Conservation (phyloP, 1,284 basidiomycete species). For the Lignosus rhinocerotis region DNA sequence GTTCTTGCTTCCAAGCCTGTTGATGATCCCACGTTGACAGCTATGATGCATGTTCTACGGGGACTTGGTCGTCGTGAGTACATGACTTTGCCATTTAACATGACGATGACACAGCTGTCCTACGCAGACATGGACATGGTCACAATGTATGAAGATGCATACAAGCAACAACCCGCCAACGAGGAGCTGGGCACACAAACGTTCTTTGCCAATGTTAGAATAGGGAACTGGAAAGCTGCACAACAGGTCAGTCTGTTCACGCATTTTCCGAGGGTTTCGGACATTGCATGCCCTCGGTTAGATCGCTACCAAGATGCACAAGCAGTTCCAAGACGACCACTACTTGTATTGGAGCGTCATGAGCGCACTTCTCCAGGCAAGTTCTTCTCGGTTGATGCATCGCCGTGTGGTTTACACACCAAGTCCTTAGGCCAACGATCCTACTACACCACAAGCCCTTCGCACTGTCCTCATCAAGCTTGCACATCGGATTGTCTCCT, state of each 20-base stretch:
- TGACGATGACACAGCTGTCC: neutral
- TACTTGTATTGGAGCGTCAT: constrained; percentile 86
- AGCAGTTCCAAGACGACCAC: constrained; percentile 74
- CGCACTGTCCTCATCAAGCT: constrained; percentile 69
- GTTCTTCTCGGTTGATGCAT: constrained; percentile 8
- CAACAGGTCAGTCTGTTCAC: constrained; percentile 58
- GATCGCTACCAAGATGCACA: constrained; percentile 77
- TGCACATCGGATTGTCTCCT: constrained; percentile 65
- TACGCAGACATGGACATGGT: constrained; percentile 72
- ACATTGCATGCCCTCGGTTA: constrained; percentile 29
- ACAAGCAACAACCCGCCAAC: constrained; percentile 73
- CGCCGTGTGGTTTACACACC: neutral
- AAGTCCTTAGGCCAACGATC: constrained; percentile 59
- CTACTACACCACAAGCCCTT: constrained; percentile 58
- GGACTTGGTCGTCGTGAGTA: constrained; percentile 73
- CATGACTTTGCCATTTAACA: too few species aligned
- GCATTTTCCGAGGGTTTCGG: constrained; percentile 5
- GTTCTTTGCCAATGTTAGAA: constrained; percentile 79
- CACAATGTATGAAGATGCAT: constrained; percentile 79
- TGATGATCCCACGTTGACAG: constrained; percentile 70
- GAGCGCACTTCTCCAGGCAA: constrained; percentile 76
- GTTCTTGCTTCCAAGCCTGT: constrained; percentile 69
- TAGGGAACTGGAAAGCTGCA: constrained; percentile 77
- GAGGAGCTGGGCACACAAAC: constrained; percentile 82
- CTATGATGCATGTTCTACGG: constrained; percentile 79